A percentile compares a stretch with the other conserved stretches of the same genome.
Conservation (phyloP, 306 rosid genomes). For the Erythrophleum fordii region DNA sequence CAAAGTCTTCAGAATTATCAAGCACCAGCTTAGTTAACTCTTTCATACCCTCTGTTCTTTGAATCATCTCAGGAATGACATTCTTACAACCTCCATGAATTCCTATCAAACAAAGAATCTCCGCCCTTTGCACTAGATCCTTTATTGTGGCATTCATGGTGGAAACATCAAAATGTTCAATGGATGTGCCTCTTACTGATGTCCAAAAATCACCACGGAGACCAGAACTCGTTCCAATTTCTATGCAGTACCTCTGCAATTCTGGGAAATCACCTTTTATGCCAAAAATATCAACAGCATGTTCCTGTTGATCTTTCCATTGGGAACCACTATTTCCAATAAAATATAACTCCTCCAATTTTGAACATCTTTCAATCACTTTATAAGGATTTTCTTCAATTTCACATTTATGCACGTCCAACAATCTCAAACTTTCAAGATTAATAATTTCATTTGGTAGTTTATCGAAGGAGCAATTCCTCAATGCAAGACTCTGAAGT, state of each 20-base stretch:
- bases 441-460: not conserved
- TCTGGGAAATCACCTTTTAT: too few species aligned
- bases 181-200: not conserved
- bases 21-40: not conserved
- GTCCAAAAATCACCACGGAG: too few species aligned
- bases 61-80: not conserved
- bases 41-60: not conserved
- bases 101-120: not conserved
- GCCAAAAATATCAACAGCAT: not conserved
- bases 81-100: not conserved
- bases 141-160: not conserved
- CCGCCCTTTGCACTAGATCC: not conserved
- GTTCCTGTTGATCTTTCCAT: not conserved
- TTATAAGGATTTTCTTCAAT: not conserved
- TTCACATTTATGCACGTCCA: too few species aligned
- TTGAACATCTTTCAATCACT: not conserved
- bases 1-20: not conserved
- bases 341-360: conserved; percentile 5
- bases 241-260: not conserved
- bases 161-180: not conserved
- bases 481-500: not conserved
- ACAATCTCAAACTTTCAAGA: not conserved
- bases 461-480: not conserved
- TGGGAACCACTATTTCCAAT: too few species aligned
- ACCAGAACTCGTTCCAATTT: not conserved